phyloP scores from a whole-genome alignment of 805 yeast genomes.

The Monosporozyma servazzii region DNA sequence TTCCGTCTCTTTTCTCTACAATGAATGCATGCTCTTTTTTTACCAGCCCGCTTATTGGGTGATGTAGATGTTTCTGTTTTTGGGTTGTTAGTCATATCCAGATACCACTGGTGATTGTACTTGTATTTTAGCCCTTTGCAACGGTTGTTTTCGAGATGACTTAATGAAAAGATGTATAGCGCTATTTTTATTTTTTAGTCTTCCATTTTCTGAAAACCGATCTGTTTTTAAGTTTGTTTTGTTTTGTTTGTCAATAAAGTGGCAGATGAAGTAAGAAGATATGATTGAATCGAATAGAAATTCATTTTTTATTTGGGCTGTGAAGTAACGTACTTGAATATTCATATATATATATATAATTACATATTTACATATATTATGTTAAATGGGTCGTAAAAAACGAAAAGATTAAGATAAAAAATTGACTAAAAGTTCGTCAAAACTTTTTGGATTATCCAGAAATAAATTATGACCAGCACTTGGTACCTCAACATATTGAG shows the following conservation, averaged over 20 bases:
- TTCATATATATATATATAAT: too few species aligned
- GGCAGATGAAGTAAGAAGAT: too few species aligned
- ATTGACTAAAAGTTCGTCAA: constrained; percentile 38
- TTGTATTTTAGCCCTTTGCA: too few species aligned
- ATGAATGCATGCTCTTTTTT: constrained; percentile 14
- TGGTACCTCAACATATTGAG: constrained; percentile 18
- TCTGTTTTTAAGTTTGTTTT: too few species aligned
- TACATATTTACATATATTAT: too few species aligned
- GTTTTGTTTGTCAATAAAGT: neutral
- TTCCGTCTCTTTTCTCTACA: constrained; percentile 30
- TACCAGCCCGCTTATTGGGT: neutral
- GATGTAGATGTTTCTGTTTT: neutral
- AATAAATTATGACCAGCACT: constrained; percentile 72
- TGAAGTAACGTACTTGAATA: neutral
- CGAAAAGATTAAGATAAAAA: constrained; percentile 11
- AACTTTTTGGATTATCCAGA: constrained; percentile 51
- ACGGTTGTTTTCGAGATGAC: neutral
- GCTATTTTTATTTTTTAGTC: neutral
- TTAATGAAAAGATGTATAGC: neutral
- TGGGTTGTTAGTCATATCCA: neutral
- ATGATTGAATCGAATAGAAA: too few species aligned
- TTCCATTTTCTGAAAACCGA: neutral
- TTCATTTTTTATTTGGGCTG: too few species aligned
- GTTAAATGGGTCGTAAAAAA: too few species aligned
- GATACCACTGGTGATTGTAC: neutral